Percentiles rank a stretch among this genome's conserved stretches.
phyloP scores from a whole-genome alignment of 2,329 filamentous ascomycete species.

The Aspergillus udagawae region DNA sequence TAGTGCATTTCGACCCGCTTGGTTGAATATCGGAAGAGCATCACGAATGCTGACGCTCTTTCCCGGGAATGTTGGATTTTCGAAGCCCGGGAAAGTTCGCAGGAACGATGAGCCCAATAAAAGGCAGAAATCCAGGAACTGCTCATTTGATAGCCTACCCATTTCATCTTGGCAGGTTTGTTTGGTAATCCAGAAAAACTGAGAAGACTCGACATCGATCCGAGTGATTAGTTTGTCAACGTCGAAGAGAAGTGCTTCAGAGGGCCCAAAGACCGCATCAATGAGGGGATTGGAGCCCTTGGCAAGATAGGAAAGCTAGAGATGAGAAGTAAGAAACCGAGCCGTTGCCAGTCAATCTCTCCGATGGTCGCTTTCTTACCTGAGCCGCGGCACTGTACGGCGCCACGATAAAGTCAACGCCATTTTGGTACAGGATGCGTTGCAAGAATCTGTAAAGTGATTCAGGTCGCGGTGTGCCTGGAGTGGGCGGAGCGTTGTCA shows the following conservation, averaged over 20 bases:
- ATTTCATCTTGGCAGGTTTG: constrained; percentile 67
- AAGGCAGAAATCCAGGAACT: constrained; percentile 79
- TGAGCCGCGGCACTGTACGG: constrained; percentile 86
- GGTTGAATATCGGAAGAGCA: constrained; percentile 71
- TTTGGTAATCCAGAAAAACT: constrained; percentile 62
- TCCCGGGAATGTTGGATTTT: constrained; percentile 55
- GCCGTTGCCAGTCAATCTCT: not conserved
- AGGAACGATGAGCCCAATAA: constrained; percentile 80
- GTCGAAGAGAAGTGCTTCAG: constrained; percentile 81
- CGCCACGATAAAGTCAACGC: constrained; percentile 73
- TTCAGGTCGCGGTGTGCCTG: constrained; percentile 67
- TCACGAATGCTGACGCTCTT: constrained; percentile 63
- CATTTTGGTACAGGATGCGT: constrained; percentile 63
- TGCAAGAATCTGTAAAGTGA: constrained; percentile 75
- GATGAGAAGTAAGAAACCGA: not conserved
- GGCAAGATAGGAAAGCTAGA: constrained; percentile 68
- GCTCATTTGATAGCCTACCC: constrained; percentile 59
- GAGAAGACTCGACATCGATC: constrained; percentile 54
- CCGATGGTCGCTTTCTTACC: constrained; percentile 49
- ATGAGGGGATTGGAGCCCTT: constrained; percentile 63
- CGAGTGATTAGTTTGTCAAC: constrained; percentile 68
- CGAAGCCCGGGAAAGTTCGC: constrained; percentile 72
- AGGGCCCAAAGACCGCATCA: constrained; percentile 76
- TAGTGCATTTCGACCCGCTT: constrained; percentile 63
- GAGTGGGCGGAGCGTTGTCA: constrained; percentile 20